Conservation (phyloP, 2,329 filamentous ascomycete species). For the Tolypocladium inflatum region DNA sequence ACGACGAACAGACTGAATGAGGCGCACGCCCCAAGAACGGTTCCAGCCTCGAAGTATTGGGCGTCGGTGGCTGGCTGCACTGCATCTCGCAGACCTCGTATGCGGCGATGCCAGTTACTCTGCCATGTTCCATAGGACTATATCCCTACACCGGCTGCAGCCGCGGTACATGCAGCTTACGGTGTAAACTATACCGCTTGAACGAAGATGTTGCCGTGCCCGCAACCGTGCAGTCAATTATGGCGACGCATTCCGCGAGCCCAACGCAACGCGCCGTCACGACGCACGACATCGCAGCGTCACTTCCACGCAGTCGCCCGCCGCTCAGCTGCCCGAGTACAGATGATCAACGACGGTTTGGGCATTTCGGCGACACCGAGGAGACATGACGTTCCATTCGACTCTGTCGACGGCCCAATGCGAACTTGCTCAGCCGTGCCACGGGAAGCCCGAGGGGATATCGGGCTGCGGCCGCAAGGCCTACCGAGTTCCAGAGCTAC, state of each 20-base stretch:
- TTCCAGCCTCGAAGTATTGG: not conserved
- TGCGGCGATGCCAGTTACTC: not conserved
- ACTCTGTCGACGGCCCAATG: not conserved
- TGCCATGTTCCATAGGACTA: not conserved
- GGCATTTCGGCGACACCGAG: not conserved
- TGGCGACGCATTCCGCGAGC: not conserved
- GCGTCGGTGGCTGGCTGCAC: not conserved
- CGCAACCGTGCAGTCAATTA: not conserved
- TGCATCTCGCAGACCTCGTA: not conserved
- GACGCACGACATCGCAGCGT: not conserved
- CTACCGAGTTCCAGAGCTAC: not conserved
- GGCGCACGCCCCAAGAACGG: not conserved
- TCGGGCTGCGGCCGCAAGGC: not conserved
- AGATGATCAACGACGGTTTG: not conserved
- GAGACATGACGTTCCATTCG: not conserved
- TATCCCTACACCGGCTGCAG: not conserved
- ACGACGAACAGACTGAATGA: not conserved
- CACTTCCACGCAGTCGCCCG: not conserved
- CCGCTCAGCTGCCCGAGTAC: not conserved
- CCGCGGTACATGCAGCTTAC: not conserved
- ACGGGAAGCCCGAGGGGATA: not conserved
- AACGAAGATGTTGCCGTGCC: not conserved
- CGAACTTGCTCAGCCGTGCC: not conserved
- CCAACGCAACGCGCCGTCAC: not conserved
- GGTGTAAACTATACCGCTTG: not conserved